These are phyloP conservation scores for Penicillium psychrosexuale DNA, from an alignment of 2,329 filamentous ascomycete genomes.

Conservation along the genomic window DNA sequence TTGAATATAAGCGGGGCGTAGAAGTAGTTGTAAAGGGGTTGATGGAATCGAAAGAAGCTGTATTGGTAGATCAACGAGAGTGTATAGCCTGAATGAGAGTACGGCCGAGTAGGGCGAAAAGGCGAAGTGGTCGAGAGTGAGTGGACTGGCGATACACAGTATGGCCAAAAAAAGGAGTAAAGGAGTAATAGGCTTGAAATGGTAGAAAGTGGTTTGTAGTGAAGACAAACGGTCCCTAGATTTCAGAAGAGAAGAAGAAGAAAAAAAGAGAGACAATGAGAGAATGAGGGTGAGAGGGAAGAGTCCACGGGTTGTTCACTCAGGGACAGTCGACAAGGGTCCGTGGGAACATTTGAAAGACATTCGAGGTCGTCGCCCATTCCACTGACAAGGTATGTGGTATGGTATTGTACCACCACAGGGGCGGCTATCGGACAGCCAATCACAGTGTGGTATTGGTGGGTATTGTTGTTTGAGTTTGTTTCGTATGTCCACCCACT, in stretches of 20 bases:
- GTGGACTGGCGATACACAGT: constrained; percentile 34
- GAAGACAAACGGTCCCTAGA: background rate
- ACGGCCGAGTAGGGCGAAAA: constrained; percentile 4
- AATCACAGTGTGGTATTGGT: background rate
- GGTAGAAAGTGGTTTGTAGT: constrained; percentile 2
- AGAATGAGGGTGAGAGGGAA: constrained; percentile 2
- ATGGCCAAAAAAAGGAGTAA: constrained; percentile 23
- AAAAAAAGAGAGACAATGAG: constrained; percentile 6
- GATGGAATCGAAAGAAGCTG: constrained; percentile 7
- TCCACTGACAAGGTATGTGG: constrained; percentile 5
- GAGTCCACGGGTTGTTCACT: constrained; percentile 2
- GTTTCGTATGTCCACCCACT: background rate
- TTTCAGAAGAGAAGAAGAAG: background rate
- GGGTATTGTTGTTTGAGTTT: background rate
- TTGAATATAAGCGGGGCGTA: constrained; percentile 9
- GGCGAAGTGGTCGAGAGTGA: constrained; percentile 24
- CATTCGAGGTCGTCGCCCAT: constrained; percentile 1
- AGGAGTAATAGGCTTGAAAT: background rate
- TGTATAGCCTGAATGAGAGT: constrained; percentile 19
- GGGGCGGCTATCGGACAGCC: background rate
- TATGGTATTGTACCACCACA: constrained; percentile 4
- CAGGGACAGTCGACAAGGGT: constrained; percentile 14
- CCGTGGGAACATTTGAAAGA: background rate
- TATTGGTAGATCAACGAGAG: constrained; percentile 16
- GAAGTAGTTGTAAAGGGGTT: constrained; percentile 3